Base-by-base conservation (phyloP, 2,329 filamentous ascomycete genomes). In the Aspergillus novoparasiticus region DNA sequence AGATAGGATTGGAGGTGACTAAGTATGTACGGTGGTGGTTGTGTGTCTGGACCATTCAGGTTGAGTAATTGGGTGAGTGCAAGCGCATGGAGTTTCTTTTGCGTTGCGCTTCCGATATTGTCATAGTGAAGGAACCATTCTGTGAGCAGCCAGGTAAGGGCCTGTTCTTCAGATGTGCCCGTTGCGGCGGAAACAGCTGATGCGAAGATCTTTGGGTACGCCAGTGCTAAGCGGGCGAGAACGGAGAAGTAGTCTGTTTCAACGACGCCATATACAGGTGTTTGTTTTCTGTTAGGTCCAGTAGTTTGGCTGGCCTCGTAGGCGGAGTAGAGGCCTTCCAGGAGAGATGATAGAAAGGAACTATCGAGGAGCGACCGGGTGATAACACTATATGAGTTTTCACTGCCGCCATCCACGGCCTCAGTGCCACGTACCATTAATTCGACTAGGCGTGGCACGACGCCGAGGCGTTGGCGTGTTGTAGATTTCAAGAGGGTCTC, bases 181-280 rank as follows among this genome's bases (percentile, higher is more conserved):
- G 73, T 73, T 11, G 79, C 74, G 12, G 78, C 74, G 10, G 73
- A 72, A 57, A 87, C 72, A 0, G 83, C 84, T 53, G 83, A 80
- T 14, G 89, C 80, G 68, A 97, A 90, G 2, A 91, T 81, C 2
- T 79, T 78, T 0, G 94, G 92, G 43, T 90, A 90, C 0, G 89
- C 88, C 2, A 96, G 80, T 0, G 89, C 87, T 19, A 98, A 85
- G 1, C 94, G 90, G 2, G 92, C 89, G 2, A 99, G 83, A 2
- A 98, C 88, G 5, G 88, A 86, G 72, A 96, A 90, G 75, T 96
- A 97, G 73, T 97, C 92, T 0, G 91, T 91, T 73, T 97, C 89
- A 0, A 91, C 89, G 12, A 93, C 85, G 14, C 89, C 87, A 69
- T 90, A 90, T 39, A 97, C 86, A 34, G 87, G 86, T 46, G 89